A percentile compares a stretch with the other conserved stretches of the same genome.
phyloP scores from a whole-genome alignment of 169 alveolate genomes.

The Cardiosporidium cionae region DNA sequence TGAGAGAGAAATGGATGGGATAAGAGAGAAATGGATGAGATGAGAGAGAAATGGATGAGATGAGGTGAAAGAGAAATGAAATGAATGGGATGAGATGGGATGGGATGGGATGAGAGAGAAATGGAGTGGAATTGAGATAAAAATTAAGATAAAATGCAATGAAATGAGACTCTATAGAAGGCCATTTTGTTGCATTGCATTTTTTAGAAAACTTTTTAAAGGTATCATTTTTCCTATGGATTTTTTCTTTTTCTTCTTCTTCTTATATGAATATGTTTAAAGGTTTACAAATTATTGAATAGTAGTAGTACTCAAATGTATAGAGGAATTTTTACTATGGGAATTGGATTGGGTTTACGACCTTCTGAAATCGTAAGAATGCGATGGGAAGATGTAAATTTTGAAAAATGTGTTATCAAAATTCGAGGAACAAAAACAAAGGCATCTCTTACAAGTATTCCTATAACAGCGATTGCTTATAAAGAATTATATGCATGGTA shows the following conservation, averaged over 20 bases:
- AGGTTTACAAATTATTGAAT: slow-evolving; percentile 40
- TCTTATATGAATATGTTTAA: not conserved
- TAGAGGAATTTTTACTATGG: slow-evolving; percentile 45
- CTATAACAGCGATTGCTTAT: slow-evolving; percentile 46
- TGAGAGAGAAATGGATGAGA: too few species aligned
- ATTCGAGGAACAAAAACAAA: slow-evolving; percentile 51
- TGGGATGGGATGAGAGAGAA: too few species aligned
- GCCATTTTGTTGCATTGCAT: not conserved
- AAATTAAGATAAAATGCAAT: too few species aligned
- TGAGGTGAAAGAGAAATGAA: too few species aligned
- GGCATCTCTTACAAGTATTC: slow-evolving; percentile 43
- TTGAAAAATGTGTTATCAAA: slow-evolving; percentile 30
- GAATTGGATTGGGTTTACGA: slow-evolving; percentile 54
- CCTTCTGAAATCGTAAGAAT: slow-evolving; percentile 48
- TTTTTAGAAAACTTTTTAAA: not conserved
- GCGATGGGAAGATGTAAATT: slow-evolving; percentile 49
- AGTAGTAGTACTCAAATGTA: slow-evolving; percentile 40
- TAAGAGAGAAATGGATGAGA: too few species aligned
- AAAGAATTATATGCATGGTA: slow-evolving; percentile 46
- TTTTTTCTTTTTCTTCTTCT: not conserved
- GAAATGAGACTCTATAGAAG: not conserved
- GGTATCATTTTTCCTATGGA: not conserved
- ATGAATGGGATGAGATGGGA: too few species aligned
- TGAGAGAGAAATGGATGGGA: not conserved
- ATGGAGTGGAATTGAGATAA: too few species aligned